These are phyloP conservation scores for Plantago elongata DNA, from an alignment of 257 asterid species.

Conservation along the genomic window DNA sequence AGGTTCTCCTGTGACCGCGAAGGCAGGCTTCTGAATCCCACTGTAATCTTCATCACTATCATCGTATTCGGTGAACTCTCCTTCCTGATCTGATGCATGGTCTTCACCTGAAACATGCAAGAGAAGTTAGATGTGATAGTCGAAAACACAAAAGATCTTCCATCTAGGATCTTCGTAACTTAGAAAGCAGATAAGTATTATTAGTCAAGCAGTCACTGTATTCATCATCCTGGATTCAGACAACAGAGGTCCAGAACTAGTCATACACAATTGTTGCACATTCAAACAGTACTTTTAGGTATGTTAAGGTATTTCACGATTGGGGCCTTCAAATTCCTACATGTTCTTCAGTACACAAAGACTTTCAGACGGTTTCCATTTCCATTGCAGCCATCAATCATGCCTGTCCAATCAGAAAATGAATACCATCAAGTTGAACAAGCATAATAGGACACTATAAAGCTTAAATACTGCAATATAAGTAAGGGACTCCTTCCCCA, in stretches of 20 bases:
- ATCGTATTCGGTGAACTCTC: slow-evolving; percentile 44
- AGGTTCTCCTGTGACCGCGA: slow-evolving; percentile 76
- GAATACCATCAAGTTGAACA: slow-evolving; percentile 41
- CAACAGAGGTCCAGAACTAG: slow-evolving; percentile 8
- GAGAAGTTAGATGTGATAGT: slow-evolving; percentile 16
- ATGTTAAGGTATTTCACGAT: slow-evolving; percentile 16
- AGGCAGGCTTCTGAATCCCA: slow-evolving; percentile 78
- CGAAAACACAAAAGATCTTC: neutral
- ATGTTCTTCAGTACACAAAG: slow-evolving; percentile 36
- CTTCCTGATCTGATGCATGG: slow-evolving; percentile 25
- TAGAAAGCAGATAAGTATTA: neutral
- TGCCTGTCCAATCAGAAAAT: slow-evolving; percentile 33
- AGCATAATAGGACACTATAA: slow-evolving; percentile 6
- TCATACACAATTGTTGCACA: slow-evolving; percentile 1
- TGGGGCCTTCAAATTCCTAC: slow-evolving; percentile 18
- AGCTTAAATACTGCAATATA: slow-evolving; percentile 3
- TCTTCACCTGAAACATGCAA: slow-evolving; percentile 39
- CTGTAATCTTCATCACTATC: slow-evolving; percentile 77
- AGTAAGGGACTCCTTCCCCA: neutral
- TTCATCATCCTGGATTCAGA: slow-evolving; percentile 18
- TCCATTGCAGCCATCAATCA: slow-evolving; percentile 32
- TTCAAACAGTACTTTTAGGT: neutral
- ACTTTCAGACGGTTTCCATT: slow-evolving; percentile 29
- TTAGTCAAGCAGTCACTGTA: neutral
- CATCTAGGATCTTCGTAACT: neutral